Base-by-base conservation (phyloP, 805 yeast genomes). In the Saccharomycopsis selenospora region DNA sequence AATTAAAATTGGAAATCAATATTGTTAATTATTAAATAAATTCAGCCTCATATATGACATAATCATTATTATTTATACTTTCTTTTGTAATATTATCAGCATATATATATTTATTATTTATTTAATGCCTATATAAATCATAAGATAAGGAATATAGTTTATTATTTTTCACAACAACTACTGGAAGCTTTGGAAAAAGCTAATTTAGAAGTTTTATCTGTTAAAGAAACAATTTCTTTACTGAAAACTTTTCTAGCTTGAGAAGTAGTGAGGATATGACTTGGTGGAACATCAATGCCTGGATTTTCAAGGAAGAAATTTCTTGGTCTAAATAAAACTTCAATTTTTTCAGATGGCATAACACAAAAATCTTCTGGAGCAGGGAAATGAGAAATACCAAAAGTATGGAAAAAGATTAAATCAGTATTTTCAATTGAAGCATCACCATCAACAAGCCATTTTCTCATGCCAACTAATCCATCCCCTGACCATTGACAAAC, bases 321-420 rank as follows among this genome's bases (percentile, higher is more conserved):
- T 63, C 91, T 74, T 57, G 93, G 93, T 66, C 90, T 77, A 62
- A 85, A 70, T 68, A 81, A 69, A 57, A 85, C 70, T 51, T 82
- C 77, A 59, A 85, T 80, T 59, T 87, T 84, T 68, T 85, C 95
- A 44, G 88, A 83, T 43, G 93, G 93, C 93, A 85, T 85, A 55
- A 85, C 76, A 49, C 93, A 93, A 82, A 84, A 85, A 66, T 85
- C 95, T 69, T 85, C 93, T 51, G 93, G 91, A 11, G 90, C 82
- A 51, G 95, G 95, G 77, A 84, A 81, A 64, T 85, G 95, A 28
- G 91, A 80, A 56, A 85, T 77, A 59, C 93, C 93, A 60, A 85
- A 85, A 25, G 91, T 85, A 66, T 85, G 90, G 80, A 79, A 85
- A 59, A 81, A 68, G 46, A 85, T 74, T 52, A 85, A 74, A 62